Evolutionary conservation across 352 stramenopile species (phyloP).

Genomic region (Phytophthora pistaciae): DNA sequence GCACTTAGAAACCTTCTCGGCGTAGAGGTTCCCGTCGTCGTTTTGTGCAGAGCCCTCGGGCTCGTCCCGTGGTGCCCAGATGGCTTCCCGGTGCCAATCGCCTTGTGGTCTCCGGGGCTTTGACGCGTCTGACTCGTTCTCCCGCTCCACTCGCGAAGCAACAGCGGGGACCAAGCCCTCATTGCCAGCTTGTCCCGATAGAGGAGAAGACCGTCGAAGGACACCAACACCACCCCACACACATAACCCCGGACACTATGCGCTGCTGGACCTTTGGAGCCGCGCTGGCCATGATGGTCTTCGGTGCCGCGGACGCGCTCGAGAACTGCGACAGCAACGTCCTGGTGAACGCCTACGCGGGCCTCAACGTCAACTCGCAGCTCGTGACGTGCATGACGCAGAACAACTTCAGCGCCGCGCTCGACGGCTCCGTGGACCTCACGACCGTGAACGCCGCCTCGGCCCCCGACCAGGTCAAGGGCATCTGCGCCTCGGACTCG

Average conservation of each 20-base stretch:
- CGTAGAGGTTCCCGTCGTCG: no score
- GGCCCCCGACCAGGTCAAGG: slow-evolving; percentile 43
- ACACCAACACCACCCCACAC: background rate
- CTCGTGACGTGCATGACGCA: slow-evolving; percentile 58
- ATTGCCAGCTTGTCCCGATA: slow-evolving; percentile 46
- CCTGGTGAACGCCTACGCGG: slow-evolving; percentile 55
- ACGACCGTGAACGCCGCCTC: slow-evolving; percentile 42
- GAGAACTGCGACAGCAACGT: slow-evolving; percentile 52
- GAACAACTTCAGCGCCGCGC: slow-evolving; percentile 57
- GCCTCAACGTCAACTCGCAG: slow-evolving; percentile 56
- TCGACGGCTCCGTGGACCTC: slow-evolving; percentile 57
- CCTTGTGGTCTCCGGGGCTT: slow-evolving; percentile 14
- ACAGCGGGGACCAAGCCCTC: slow-evolving; percentile 20
- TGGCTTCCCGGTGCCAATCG: slow-evolving; percentile 21
- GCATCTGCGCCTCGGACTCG: slow-evolving; percentile 49
- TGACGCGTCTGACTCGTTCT: slow-evolving; percentile 19
- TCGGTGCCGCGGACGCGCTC: slow-evolving; percentile 31
- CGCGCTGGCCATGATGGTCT: slow-evolving; percentile 25
- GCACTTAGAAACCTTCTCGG: slow-evolving; percentile 1
- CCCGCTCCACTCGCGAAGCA: background rate
- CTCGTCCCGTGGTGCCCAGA: background rate
- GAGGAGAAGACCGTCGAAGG: slow-evolving; percentile 39
- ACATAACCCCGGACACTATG: slow-evolving; percentile 19
- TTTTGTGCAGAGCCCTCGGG: no score
- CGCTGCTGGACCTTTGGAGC: slow-evolving; percentile 25